Conservation (phyloP, 2,329 filamentous ascomycete species). For the Ascochyta lentis region DNA sequence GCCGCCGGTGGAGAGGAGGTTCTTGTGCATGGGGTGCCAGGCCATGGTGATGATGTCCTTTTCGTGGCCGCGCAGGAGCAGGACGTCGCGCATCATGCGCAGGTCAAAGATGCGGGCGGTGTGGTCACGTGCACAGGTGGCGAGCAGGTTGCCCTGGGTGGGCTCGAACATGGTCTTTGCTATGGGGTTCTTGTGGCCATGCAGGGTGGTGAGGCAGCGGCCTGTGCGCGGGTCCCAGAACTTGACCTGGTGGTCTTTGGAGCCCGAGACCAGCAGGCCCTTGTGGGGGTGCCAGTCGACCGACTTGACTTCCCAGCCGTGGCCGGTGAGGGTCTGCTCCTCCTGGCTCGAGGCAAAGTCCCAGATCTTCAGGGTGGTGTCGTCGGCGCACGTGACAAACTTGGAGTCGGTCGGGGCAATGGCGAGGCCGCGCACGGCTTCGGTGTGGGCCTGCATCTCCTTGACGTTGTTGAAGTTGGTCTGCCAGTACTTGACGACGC, state of each 20-base stretch:
- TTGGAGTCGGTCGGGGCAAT: conserved; percentile 95
- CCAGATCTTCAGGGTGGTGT: conserved; percentile 92
- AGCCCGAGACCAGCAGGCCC: conserved; percentile 91
- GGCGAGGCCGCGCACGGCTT: conserved; percentile 87
- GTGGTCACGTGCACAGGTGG: conserved; percentile 91
- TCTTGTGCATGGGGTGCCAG: conserved; percentile 93
- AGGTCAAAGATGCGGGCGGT: conserved; percentile 93
- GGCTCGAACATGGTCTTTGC: conserved; percentile 91
- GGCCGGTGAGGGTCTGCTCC: conserved; percentile 85
- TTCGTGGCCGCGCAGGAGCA: conserved; percentile 90
- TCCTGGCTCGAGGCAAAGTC: conserved; percentile 88
- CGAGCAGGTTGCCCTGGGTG: conserved; percentile 81
- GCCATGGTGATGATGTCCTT: conserved; percentile 92
- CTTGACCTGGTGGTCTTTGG: conserved; percentile 96
- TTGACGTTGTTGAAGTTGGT: conserved; percentile 99
- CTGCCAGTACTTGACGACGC: conserved; percentile 97
- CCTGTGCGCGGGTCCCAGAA: conserved; percentile 96
- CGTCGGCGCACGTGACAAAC: conserved; percentile 95
- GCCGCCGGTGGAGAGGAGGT: conserved; percentile 87
- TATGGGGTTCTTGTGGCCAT: conserved; percentile 97
- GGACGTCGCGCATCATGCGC: conserved; percentile 97
- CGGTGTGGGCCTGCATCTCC: conserved; percentile 86
- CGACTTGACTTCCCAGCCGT: conserved; percentile 96
- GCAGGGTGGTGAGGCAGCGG: conserved; percentile 88
- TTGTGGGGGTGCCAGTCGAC: conserved; percentile 98